Conservation (phyloP, 805 yeast genomes). For the Sungouiozyma ichnusensis region DNA sequence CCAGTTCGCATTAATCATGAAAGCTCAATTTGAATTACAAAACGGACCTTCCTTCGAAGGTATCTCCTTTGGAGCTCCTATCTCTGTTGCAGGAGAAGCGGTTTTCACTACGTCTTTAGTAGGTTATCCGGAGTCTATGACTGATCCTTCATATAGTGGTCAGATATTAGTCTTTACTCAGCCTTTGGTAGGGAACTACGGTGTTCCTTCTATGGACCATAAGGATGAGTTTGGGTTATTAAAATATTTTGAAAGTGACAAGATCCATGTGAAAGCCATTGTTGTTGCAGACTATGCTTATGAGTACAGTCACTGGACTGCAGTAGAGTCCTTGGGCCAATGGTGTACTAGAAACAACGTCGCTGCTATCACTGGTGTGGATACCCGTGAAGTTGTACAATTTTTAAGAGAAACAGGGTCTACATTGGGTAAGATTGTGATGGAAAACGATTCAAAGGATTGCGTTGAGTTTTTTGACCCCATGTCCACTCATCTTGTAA, state of each 20-base stretch:
- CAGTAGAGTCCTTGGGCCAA: constrained; percentile 85
- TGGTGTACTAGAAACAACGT: constrained; percentile 97
- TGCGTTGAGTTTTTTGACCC: constrained; percentile 70
- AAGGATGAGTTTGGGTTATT: constrained; percentile 79
- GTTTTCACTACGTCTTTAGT: constrained; percentile 96
- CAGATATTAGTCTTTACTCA: constrained; percentile 95
- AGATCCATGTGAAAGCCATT: constrained; percentile 88
- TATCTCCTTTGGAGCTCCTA: constrained; percentile 90
- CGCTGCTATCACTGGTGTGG: constrained; percentile 94
- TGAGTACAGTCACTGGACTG: constrained; percentile 98
- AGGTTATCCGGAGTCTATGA: constrained; percentile 98
- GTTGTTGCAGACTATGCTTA: constrained; percentile 94
- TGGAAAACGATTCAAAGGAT: constrained; percentile 37
- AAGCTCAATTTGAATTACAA: constrained; percentile 84
- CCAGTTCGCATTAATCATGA: constrained; percentile 39
- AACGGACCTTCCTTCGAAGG: constrained; percentile 93
- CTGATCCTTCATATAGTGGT: constrained; percentile 96
- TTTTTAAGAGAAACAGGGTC: constrained; percentile 95
- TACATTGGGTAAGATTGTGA: constrained; percentile 77
- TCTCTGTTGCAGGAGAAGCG: constrained; percentile 90
- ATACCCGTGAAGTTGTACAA: constrained; percentile 88
- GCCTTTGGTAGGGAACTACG: constrained; percentile 95
- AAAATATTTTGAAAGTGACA: constrained; percentile 85
- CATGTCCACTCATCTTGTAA: constrained; percentile 78
- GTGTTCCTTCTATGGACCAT: constrained; percentile 80